Percentiles rank a stretch among this genome's conserved stretches.
Conservation (phyloP, 768 basidiomycete genomes). For the Rhodotorula paludigena region DNA sequence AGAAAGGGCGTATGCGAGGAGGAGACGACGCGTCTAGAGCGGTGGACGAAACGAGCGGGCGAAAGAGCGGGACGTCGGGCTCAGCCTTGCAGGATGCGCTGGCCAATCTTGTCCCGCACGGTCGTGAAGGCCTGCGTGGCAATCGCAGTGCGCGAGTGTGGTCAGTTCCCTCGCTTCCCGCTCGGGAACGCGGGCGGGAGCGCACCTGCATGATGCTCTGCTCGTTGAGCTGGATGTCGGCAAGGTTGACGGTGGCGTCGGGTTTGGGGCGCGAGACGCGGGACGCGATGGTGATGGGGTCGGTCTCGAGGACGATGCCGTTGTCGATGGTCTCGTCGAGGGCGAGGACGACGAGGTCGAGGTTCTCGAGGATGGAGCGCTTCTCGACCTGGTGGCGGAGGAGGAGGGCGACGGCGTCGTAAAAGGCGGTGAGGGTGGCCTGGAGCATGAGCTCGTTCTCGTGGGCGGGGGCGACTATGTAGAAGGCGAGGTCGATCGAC, state of each 20-base stretch:
- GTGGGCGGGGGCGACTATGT: conserved; percentile 75
- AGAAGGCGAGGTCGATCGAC: conserved; percentile 90
- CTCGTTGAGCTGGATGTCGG: conserved; percentile 97
- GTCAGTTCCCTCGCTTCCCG: too few relatives aligned
- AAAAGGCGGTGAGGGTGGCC: conserved; percentile 72
- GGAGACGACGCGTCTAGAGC: not conserved
- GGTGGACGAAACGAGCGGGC: not conserved
- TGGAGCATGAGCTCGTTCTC: conserved; percentile 98
- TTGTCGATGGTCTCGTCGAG: conserved; percentile 97
- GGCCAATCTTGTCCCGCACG: conserved; percentile 38
- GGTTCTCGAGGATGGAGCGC: conserved; percentile 83
- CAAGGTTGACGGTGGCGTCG: conserved; percentile 58
- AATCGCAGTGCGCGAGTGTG: not conserved
- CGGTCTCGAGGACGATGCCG: conserved; percentile 95
- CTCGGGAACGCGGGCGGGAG: not conserved
- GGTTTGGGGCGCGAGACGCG: conserved; percentile 86
- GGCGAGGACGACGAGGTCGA: conserved; percentile 85
- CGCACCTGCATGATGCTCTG: conserved; percentile 52
- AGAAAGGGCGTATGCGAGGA: too few relatives aligned
- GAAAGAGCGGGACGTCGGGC: not conserved
- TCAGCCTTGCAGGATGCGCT: conserved; percentile 24
- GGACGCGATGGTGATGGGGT: conserved; percentile 89
- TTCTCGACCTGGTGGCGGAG: conserved; percentile 92
- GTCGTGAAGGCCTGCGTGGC: conserved; percentile 33
- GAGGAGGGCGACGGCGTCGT: conserved; percentile 77